Evolutionary conservation across 805 yeast genomes (phyloP).

Genomic region (Osmozyma mogii): DNA sequence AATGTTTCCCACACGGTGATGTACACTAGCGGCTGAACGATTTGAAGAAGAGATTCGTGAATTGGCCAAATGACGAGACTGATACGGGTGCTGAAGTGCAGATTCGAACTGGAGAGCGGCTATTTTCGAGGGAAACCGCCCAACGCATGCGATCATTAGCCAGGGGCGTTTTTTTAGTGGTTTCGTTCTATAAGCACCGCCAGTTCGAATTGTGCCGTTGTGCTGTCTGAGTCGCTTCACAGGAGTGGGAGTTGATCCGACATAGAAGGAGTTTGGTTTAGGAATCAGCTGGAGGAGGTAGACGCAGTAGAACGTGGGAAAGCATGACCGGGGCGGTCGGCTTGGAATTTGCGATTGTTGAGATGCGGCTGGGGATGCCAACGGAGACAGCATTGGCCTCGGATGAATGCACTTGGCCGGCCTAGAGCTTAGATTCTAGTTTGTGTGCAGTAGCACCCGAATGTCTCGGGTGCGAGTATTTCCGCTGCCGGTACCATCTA

Average conservation of each 20-base stretch:
- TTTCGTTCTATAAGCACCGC: slow-evolving; percentile 68
- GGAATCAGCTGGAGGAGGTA: slow-evolving; percentile 58
- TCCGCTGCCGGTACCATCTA: no score
- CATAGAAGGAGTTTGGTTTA: slow-evolving; percentile 53
- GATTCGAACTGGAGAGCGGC: slow-evolving; percentile 74
- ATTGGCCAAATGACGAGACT: slow-evolving; percentile 50
- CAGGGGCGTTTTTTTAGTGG: slow-evolving; percentile 59
- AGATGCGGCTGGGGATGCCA: no score
- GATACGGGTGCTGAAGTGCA: slow-evolving; percentile 72
- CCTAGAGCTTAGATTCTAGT: no score
- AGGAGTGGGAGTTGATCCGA: slow-evolving; percentile 82
- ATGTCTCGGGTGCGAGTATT: no score
- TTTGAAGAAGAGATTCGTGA: slow-evolving; percentile 31
- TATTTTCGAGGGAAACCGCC: slow-evolving; percentile 65
- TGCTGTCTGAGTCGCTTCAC: slow-evolving; percentile 62
- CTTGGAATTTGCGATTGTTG: no score
- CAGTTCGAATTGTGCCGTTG: slow-evolving; percentile 55
- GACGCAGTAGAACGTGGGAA: slow-evolving; percentile 53
- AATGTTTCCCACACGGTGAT: slow-evolving; percentile 41
- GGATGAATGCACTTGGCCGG: no score
- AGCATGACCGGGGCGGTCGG: no score
- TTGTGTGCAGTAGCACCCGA: no score
- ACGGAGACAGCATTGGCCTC: no score
- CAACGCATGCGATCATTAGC: slow-evolving; percentile 55
- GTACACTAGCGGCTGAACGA: slow-evolving; percentile 33